Percentiles rank a stretch among this genome's conserved stretches.
phyloP scores from a whole-genome alignment of 2,329 filamentous ascomycete species.

The Aspergillus fumigatiaffinis region DNA sequence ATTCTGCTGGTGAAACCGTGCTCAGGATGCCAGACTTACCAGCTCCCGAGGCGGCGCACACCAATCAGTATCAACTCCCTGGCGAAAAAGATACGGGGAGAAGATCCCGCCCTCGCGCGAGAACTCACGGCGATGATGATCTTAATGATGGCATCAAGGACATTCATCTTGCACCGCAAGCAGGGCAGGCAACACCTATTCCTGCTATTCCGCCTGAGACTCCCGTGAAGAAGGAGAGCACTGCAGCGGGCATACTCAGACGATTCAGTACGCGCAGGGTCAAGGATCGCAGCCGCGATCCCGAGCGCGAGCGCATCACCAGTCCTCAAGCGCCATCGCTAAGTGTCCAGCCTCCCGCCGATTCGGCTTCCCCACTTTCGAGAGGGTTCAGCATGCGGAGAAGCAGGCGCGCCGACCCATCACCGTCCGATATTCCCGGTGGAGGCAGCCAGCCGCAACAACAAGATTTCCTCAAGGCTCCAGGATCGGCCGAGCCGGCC shows the following conservation, averaged over 20 bases:
- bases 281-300: constrained; percentile 49
- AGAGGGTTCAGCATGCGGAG: constrained; percentile 86
- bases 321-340: constrained; percentile 70
- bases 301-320: constrained; percentile 49
- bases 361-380: constrained; percentile 61
- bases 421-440: constrained; percentile 56
- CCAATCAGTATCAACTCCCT: constrained; percentile 86
- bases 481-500: constrained; percentile 57
- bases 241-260: constrained; percentile 76
- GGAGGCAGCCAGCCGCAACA: constrained; percentile 64
- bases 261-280: constrained; percentile 86
- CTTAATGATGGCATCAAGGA: constrained; percentile 69
- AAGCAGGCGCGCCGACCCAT: constrained; percentile 51
- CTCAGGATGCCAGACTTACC: constrained; percentile 69
- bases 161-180: constrained; percentile 52
- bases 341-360: constrained; percentile 73
- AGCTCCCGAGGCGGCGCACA: constrained; percentile 81
- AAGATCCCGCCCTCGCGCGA: constrained; percentile 74
- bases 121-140: constrained; percentile 94
- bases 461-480: constrained; percentile 73
- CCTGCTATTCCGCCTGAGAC: constrained; percentile 56
- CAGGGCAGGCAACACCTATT: constrained; percentile 47
- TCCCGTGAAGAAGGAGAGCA: constrained; percentile 75
- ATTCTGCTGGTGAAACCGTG: constrained; percentile 53
- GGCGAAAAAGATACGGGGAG: constrained; percentile 84